Base-by-base conservation (phyloP, 1,284 basidiomycete genomes). In the Hemileia vastatrix region DNA sequence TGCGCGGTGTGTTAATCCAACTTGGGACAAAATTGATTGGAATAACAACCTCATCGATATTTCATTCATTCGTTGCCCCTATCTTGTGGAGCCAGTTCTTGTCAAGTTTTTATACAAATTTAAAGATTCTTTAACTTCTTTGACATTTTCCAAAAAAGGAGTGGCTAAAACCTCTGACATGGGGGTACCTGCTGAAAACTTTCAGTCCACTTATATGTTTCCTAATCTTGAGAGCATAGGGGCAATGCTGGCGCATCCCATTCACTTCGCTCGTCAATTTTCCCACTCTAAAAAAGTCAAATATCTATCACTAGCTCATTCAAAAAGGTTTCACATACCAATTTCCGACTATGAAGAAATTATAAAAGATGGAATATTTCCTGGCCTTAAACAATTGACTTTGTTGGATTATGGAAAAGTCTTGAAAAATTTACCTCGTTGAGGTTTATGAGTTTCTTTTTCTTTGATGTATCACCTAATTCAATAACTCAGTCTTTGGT, bases 21-120 rank as follows among this genome's bases (percentile, higher is more conserved):
- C 43, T 23, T 57, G 54, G 54, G 47, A 19, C 11, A 47, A 24
- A 18, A 57, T 57, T 31, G 44, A 57, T 6, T 57, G 54, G 54
- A 18, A 19, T 2, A 24, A 27, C 18, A 11, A 3, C 6, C 31
- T 57, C 4, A 45, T 45, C 15, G 33, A 44, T 11, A 24, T 57
- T 3, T 23, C 54, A 6, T 13, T 57, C 2, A 31, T 31, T 13
- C 43, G 48, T 27, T 57, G 54, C n/a, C 1, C 24, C 21, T 31
- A 31, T 1, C 21, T 18, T 11, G 33, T 45, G 13, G 21, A 45
- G 4, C 8, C 3, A 3, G 44, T 31, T 5, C 9, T 57, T 2
- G 43, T 45, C 19, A 3, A 11, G 13, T 57, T 57, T 23, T 57
- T 23, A 6, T 6, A 8, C 6, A 6, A 8, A 6, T 49, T 49